Base-by-base conservation (phyloP, 2,329 filamentous ascomycete genomes). In the Phyllachora maydis region DNA sequence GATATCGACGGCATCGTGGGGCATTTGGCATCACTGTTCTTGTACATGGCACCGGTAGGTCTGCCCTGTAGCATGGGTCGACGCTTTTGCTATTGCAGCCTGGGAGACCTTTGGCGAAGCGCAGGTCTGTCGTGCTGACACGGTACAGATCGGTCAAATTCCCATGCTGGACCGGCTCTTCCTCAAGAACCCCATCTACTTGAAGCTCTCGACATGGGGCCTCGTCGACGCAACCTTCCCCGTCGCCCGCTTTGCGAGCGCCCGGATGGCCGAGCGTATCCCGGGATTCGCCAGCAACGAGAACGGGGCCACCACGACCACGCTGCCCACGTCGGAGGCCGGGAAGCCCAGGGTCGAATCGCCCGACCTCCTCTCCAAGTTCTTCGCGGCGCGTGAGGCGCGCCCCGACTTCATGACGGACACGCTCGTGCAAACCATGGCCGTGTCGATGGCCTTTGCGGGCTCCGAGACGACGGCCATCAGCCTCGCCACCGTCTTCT, bases 381-480 rank as follows among this genome's bases (percentile, higher is more conserved):
- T 81, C 43, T 59, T 75, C 7, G 64, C 70, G 34, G 71, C 73
- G 1, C 63, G 65, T 22, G 59, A 70, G 35, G 57, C 66, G 11
- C 64, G 71, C 20, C 71, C 72, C 0, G 64, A 70, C 3, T 73
- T 79, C 45, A 77, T 81, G 68, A 67, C 56, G 13, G 67, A 78
- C 35, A 56, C 54, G 4, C 54, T 74, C 6, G 72, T 79, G 8
- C 64, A 74, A 32, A 70, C 70, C 5, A 72, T 75, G 48, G 71
- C 69, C 23, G 63, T 71, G n/a, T 67, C 57, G 28, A 77, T 77
- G 71, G 61, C 61, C 0, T 66, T 75, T 34, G 78, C 78, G 1
- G 76, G 77, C 4, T 73, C 65, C 3, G 78, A 88, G 44, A 85
- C 77, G 1, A 85, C 77, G 0, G 76, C 73, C 18, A 83, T 83